Evolutionary conservation across 2,329 filamentous ascomycete species (phyloP).

Genomic region (Xylaria sp.): DNA sequence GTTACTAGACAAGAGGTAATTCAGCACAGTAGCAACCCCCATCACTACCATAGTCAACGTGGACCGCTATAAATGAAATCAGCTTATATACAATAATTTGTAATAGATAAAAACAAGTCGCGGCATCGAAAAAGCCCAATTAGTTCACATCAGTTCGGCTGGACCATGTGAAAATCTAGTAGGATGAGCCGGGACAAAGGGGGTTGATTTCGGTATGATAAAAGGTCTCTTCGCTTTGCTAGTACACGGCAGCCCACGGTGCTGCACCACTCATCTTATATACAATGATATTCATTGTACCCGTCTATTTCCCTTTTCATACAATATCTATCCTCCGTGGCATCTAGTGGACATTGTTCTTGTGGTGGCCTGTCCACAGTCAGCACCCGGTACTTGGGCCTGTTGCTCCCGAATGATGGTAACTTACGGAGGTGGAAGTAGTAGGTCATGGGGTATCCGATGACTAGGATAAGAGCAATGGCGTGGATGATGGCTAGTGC

Average conservation of each 20-base stretch:
- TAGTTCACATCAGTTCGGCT: not conserved
- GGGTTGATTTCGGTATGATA: slow-evolving; percentile 29
- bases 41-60: not conserved
- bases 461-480: slow-evolving; percentile 77
- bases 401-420: not conserved
- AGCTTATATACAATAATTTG: not conserved
- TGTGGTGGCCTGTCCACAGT: slow-evolving; percentile 85
- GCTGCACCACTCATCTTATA: slow-evolving; percentile 44
- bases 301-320: slow-evolving; percentile 28
- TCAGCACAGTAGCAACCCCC: not conserved
- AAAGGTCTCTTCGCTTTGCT: slow-evolving; percentile 41
- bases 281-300: slow-evolving; percentile 42
- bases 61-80: not conserved
- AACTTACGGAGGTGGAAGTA: slow-evolving; percentile 99
- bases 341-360: slow-evolving; percentile 97
- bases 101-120: not conserved
- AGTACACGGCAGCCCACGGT: slow-evolving; percentile 42
- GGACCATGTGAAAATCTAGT: not conserved
- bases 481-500: slow-evolving; percentile 84
- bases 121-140: not conserved
- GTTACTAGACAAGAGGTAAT: not conserved
- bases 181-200: slow-evolving; percentile 30
- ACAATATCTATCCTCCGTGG: not conserved
- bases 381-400: not conserved
- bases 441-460: slow-evolving; percentile 98